A percentile compares a stretch with the other conserved stretches of the same genome.
Evolutionary conservation across 2,329 filamentous ascomycete genomes (phyloP).

Genomic region (Elsinoe perseae): DNA sequence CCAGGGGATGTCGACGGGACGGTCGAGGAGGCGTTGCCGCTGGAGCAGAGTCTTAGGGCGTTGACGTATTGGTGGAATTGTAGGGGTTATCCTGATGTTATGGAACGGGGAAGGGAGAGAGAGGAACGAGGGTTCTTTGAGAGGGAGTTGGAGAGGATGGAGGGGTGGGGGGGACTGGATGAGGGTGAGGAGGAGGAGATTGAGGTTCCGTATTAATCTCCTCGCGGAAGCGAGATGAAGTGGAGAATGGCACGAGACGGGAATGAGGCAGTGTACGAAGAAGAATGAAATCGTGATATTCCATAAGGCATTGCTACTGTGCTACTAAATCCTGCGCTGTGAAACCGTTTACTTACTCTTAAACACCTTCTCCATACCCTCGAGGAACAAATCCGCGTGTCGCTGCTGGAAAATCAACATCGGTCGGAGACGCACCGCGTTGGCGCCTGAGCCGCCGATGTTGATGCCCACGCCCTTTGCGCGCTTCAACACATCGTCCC

Average conservation of each 20-base stretch:
- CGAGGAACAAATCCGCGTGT: conserved; percentile 72
- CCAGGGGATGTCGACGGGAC: conserved; percentile 73
- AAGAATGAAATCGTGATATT: conserved; percentile 6
- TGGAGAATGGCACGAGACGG: not conserved
- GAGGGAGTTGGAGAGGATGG: conserved; percentile 45
- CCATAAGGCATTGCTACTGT: not conserved
- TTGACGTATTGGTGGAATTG: conserved; percentile 94
- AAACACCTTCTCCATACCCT: conserved; percentile 23
- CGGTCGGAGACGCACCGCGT: conserved; percentile 67
- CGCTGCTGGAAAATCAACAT: conserved; percentile 86
- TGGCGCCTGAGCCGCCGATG: conserved; percentile 69
- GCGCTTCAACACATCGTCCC: conserved; percentile 67
- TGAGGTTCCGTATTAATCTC: conserved; percentile 13
- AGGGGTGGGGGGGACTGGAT: conserved; percentile 27
- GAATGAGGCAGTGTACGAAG: not conserved
- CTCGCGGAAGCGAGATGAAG: conserved; percentile 9
- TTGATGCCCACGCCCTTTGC: conserved; percentile 74
- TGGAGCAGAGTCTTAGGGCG: conserved; percentile 83
- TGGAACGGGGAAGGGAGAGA: conserved; percentile 44
- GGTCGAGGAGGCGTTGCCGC: conserved; percentile 82
- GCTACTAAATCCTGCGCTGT: not conserved
- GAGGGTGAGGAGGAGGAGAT: conserved; percentile 20
- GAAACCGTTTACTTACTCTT: not conserved
- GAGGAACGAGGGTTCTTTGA: conserved; percentile 44
- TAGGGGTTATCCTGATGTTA: conserved; percentile 69